These are phyloP conservation scores for Didymella sp. DNA, from an alignment of 2,329 filamentous ascomycete genomes.

Conservation along the genomic window DNA sequence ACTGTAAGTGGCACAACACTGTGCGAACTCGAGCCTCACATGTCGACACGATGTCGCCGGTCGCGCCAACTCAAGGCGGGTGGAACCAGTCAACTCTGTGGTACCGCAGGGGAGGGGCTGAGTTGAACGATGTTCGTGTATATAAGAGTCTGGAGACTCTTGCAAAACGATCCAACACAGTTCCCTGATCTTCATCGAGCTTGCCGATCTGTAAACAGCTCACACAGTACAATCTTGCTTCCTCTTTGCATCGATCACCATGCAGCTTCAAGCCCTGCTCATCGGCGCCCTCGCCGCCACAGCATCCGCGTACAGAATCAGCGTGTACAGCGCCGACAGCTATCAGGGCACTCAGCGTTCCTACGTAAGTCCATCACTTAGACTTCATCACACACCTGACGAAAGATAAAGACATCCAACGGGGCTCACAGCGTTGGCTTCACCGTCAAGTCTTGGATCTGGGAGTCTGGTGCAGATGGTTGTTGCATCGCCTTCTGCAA, in stretches of 20 bases:
- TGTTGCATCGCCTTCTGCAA: neutral
- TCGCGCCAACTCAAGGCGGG: too few relatives aligned
- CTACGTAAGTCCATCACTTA: neutral
- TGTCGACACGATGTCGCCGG: too few relatives aligned
- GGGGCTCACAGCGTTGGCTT: neutral
- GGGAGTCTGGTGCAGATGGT: neutral
- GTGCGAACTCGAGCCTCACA: too few relatives aligned
- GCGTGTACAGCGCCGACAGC: neutral
- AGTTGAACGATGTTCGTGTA: neutral
- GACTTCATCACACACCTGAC: neutral
- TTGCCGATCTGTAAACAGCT: too few relatives aligned
- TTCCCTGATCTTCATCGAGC: neutral
- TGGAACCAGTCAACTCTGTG: neutral
- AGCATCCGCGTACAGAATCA: neutral
- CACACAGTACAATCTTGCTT: neutral
- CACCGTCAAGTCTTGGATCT: neutral
- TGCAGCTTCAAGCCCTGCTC: neutral
- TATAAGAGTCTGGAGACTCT: neutral
- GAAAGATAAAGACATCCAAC: neutral
- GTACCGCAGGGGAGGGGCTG: neutral
- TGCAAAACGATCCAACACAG: too few relatives aligned
- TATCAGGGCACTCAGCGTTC: neutral
- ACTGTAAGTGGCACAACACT: too few relatives aligned
- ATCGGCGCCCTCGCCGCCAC: neutral
- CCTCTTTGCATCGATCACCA: neutral